Percentiles rank a stretch among this genome's conserved stretches.
Evolutionary conservation across 768 basidiomycete species (phyloP).

Genomic region (Tricholoma terreum): DNA sequence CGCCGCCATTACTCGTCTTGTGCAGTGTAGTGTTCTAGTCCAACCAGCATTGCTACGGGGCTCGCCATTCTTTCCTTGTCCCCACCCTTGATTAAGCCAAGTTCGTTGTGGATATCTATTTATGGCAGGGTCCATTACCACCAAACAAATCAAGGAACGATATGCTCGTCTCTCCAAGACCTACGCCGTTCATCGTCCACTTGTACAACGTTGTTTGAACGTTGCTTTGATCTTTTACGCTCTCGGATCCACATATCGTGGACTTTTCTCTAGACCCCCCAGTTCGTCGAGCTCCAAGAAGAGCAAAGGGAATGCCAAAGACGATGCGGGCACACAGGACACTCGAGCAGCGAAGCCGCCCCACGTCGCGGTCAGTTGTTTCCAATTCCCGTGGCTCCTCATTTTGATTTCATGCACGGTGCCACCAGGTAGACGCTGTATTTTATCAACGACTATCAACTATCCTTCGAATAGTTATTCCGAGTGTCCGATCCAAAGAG

Average conservation of each 20-base stretch:
- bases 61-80: too few species aligned
- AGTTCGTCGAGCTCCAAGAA: conserved; percentile 31
- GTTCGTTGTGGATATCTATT: not conserved
- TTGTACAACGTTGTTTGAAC: conserved; percentile 71
- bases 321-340: conserved; percentile 5
- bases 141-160: conserved; percentile 25
- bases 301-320: conserved; percentile 28
- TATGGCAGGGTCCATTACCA: not conserved
- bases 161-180: conserved; percentile 41
- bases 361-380: conserved; percentile 62
- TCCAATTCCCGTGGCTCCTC: not conserved
- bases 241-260: conserved; percentile 58
- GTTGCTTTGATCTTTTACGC: conserved; percentile 69
- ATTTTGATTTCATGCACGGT: not conserved
- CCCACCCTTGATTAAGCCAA: too few species aligned
- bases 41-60: too few species aligned
- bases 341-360: conserved; percentile 40
- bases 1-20: too few species aligned
- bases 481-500: conserved; percentile 80
- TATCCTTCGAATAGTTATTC: conserved; percentile 87
- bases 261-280: conserved; percentile 46
- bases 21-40: too few species aligned
- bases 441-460: conserved; percentile 80
- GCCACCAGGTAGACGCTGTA: conserved; percentile 77
- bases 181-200: conserved; percentile 67